Percentiles rank a stretch among this genome's conserved stretches.
These are phyloP conservation scores for Penicillium sp. DNA, from an alignment of 2,329 filamentous ascomycete species.

Conservation along the genomic window DNA sequence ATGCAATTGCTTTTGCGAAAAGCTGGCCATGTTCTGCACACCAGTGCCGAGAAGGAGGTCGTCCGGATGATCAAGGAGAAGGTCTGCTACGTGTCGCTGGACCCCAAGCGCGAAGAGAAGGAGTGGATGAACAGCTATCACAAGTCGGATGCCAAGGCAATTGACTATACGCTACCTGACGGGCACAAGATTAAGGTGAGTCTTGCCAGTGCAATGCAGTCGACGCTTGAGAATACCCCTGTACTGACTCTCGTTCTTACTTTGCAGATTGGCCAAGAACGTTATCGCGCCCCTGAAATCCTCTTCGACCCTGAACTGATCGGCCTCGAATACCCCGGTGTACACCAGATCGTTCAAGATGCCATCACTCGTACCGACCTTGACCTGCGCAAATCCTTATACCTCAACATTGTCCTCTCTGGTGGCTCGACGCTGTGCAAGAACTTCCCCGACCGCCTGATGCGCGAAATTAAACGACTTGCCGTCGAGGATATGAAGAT, in stretches of 20 bases:
- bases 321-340: constrained; percentile 92
- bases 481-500: constrained; percentile 99
- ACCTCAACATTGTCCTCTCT: constrained; percentile 95
- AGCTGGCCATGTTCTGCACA: constrained; percentile 93
- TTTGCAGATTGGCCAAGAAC: constrained; percentile 80
- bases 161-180: constrained; percentile 90
- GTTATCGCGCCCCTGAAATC: constrained; percentile 95
- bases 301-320: constrained; percentile 98
- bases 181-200: constrained; percentile 88
- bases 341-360: constrained; percentile 98
- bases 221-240: background rate
- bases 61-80: constrained; percentile 97
- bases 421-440: constrained; percentile 96
- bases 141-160: constrained; percentile 77
- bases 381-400: constrained; percentile 90
- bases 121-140: constrained; percentile 78
- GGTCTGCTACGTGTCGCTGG: constrained; percentile 85
- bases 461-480: constrained; percentile 89
- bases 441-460: constrained; percentile 90
- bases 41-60: constrained; percentile 98
- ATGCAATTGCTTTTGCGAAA: constrained; percentile 90
- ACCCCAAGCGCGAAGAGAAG: constrained; percentile 94
- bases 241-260: background rate
- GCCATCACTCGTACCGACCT: constrained; percentile 94
- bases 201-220: background rate